Base-by-base conservation (phyloP, 768 basidiomycete genomes). In the Podaxis carcinomalis region DNA sequence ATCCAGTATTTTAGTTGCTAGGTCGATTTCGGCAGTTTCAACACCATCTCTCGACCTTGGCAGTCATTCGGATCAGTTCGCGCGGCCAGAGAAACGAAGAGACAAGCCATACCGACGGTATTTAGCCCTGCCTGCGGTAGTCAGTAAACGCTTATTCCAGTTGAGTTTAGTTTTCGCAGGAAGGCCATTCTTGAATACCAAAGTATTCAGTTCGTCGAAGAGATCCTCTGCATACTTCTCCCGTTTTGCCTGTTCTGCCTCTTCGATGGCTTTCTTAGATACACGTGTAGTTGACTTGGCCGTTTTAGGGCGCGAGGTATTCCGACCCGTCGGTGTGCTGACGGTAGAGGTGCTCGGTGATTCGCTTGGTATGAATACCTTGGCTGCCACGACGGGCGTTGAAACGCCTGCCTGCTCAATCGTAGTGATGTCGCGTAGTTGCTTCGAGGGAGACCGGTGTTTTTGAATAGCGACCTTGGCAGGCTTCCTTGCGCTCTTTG, bases 1-100 rank as follows among this genome's bases (percentile, higher is more conserved):
- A 63, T 91, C 90, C 61, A 94, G 71, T 28, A 95, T 86, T 70
- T 95, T 95, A 50, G 82, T 80, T 4, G 92, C 89, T n/a, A 95
- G 75, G 66, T 92, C 86, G 59, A 95, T 93, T 66, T 83, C 81
- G 0, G 80, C 81, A 4, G 74, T 81, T 57, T 85, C 75, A n/a
- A 77, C 73, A 7, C 88, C 88, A 10, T 88, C 80, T 51, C 78
- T 77, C 19, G 81, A 82, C 51, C 85, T 88, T 58, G 44, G 13
- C 51, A 44, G 23, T 39, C 11, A 39, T 39, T n/a, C 28, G 3
- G 2, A 23, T 27, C 35, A 56, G 32, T n/a, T 27, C 6, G 19
- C 21, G n/a, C 10, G 5, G 13, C 27, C 27, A 4, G 66, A 27
- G 56, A 62, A 46, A 19, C 9, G 1, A 11, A 36, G 14, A 9